A percentile compares a stretch with the other conserved stretches of the same genome.
Conservation (phyloP, 2,329 filamentous ascomycete genomes). For the Colletotrichum sidae region DNA sequence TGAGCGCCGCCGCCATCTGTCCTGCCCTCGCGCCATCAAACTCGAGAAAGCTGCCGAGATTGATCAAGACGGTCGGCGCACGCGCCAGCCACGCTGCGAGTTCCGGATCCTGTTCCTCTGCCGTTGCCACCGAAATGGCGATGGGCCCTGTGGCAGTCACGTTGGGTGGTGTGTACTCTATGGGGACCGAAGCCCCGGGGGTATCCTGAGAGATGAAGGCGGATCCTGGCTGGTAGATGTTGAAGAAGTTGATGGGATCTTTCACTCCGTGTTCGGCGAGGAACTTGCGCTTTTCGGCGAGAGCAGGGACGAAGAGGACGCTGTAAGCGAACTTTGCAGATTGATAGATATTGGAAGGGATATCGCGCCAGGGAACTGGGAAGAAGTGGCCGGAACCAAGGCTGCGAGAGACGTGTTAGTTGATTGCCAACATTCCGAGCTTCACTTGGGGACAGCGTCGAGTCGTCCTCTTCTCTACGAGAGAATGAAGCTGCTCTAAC, state of each 20-base stretch:
- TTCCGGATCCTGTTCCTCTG: constrained; percentile 42
- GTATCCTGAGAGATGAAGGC: constrained; percentile 43
- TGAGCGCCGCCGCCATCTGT: constrained; percentile 44
- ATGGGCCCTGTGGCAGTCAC: constrained; percentile 42
- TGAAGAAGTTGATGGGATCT: constrained; percentile 39
- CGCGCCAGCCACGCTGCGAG: constrained; percentile 40
- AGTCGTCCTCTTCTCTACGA: too few species aligned
- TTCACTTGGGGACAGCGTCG: too few species aligned
- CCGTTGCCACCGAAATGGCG: constrained; percentile 36
- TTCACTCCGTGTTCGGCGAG: constrained; percentile 39
- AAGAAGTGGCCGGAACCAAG: constrained; percentile 56
- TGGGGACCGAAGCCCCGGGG: constrained; percentile 41
- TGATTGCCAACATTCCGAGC: too few species aligned
- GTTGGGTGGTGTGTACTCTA: constrained; percentile 40
- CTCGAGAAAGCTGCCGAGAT: constrained; percentile 41
- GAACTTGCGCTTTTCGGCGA: neutral
- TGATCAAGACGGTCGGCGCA: constrained; percentile 43
- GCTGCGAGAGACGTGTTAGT: constrained; percentile 40
- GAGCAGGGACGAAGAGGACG: neutral
- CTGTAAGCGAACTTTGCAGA: constrained; percentile 38
- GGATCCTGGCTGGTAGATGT: constrained; percentile 35
- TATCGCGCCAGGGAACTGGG: constrained; percentile 55
- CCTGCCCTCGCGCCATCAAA: constrained; percentile 41
- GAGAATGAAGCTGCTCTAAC: too few species aligned
- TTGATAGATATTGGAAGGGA: constrained; percentile 53